Evolutionary conservation across 805 yeast species (phyloP).

Genomic region (Zygoascus flipseniorum): DNA sequence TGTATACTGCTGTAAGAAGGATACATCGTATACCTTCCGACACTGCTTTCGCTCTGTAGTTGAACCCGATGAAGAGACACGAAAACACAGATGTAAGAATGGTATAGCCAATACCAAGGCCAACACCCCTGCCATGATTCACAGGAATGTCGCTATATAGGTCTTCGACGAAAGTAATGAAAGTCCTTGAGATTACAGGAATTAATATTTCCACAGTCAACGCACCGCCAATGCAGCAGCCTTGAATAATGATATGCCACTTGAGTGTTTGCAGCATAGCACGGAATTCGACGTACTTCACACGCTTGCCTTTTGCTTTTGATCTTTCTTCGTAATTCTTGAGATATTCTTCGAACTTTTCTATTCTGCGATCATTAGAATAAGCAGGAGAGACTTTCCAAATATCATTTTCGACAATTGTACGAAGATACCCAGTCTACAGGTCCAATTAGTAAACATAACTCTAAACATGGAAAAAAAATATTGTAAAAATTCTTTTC

Average conservation of each 20-base stretch:
- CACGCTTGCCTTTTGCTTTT: not conserved
- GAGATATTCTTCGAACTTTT: conserved; percentile 1
- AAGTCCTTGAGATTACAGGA: conserved; percentile 6
- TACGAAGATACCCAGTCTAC: conserved; percentile 9
- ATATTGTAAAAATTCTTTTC: not conserved
- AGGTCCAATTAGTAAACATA: not conserved
- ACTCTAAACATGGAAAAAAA: not conserved
- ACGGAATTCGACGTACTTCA: conserved; percentile 5
- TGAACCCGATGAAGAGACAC: conserved; percentile 4
- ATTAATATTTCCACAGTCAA: not conserved
- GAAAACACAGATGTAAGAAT: conserved; percentile 1
- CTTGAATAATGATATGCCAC: conserved; percentile 1
- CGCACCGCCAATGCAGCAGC: not conserved
- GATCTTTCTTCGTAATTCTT: not conserved
- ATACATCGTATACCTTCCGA: conserved; percentile 58
- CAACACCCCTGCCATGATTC: conserved; percentile 9
- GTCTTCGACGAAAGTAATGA: conserved; percentile 5
- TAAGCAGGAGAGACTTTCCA: conserved; percentile 1
- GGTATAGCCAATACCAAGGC: conserved; percentile 7
- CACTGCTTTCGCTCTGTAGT: conserved; percentile 40
- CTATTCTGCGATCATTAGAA: conserved; percentile 1
- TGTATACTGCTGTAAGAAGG: conserved; percentile 56
- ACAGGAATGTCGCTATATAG: conserved; percentile 4
- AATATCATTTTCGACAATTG: conserved; percentile 8
- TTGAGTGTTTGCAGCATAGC: conserved; percentile 3